Evolutionary conservation across 495 filamentous ascomycete species (phyloP).

Genomic region (Penicillium argentinense): DNA sequence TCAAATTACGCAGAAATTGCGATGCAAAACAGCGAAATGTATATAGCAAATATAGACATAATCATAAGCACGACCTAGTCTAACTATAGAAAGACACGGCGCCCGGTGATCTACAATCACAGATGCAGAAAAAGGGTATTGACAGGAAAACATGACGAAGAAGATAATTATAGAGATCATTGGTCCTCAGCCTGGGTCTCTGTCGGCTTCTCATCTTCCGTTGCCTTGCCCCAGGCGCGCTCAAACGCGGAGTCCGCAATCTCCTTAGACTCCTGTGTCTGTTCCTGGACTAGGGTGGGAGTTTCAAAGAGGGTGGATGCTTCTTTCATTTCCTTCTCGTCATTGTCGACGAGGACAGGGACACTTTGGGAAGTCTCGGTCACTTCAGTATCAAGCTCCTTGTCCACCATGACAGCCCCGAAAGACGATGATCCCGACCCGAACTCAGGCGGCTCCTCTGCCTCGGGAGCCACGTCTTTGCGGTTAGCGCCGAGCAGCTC

Average conservation of each 20-base stretch:
- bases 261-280: not conserved
- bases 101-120: not conserved
- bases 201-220: constrained; percentile 23
- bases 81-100: constrained; percentile 8
- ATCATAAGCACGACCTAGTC: constrained; percentile 17
- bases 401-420: constrained; percentile 26
- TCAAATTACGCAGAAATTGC: not conserved
- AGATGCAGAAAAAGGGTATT: constrained; percentile 21
- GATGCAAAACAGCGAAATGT: not conserved
- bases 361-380: constrained; percentile 10
- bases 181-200: constrained; percentile 3
- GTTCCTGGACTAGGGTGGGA: not conserved
- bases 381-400: constrained; percentile 12
- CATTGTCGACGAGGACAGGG: constrained; percentile 13
- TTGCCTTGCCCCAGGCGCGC: constrained; percentile 45
- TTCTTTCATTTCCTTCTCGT: not conserved
- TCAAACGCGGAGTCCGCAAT: constrained; percentile 37
- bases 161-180: constrained; percentile 2
- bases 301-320: not conserved
- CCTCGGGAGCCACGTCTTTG: constrained; percentile 10
- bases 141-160: constrained; percentile 9
- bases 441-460: constrained; percentile 9
- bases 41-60: constrained; percentile 6
- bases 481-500: constrained; percentile 43
- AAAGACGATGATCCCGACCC: constrained; percentile 23